Percentiles rank a stretch among this genome's conserved stretches.
phyloP scores from a whole-genome alignment of 2,329 filamentous ascomycete genomes.

The Nemania bipapillata region DNA sequence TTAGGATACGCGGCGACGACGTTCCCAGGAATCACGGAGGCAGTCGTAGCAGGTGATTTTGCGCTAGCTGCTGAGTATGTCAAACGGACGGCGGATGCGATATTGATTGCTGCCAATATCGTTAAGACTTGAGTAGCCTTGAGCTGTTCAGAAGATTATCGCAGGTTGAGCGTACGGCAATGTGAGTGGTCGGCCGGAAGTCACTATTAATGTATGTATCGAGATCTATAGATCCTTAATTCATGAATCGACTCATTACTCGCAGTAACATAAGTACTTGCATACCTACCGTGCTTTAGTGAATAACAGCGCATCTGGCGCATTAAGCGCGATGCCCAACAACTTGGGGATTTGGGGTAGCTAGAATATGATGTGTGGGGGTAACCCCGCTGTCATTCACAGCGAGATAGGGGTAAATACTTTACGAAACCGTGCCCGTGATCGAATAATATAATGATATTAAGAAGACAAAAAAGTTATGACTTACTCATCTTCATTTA shows the following conservation, averaged over 20 bases:
- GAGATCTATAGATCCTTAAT: not conserved
- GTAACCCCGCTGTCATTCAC: not conserved
- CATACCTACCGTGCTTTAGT: not conserved
- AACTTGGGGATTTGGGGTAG: conserved; percentile 8
- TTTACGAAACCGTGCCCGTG: no score
- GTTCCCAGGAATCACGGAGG: conserved; percentile 50
- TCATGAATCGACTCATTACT: not conserved
- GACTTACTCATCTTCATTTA: not conserved
- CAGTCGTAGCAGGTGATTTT: conserved; percentile 43
- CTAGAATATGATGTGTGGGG: not conserved
- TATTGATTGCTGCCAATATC: conserved; percentile 44
- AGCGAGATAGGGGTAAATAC: not conserved
- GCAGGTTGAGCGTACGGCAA: not conserved
- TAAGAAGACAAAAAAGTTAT: not conserved
- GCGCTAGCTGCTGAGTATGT: conserved; percentile 48
- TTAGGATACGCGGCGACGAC: conserved; percentile 51
- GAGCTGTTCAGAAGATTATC: not conserved
- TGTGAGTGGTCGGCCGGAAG: not conserved
- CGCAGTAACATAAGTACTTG: not conserved
- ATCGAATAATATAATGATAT: no score
- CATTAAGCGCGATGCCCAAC: not conserved
- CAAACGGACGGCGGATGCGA: conserved; percentile 47
- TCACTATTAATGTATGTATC: not conserved
- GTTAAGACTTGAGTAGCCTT: conserved; percentile 39
- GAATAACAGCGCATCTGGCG: not conserved